Percentiles rank a stretch among this genome's conserved stretches.
These are phyloP conservation scores for Penicillium arizonense DNA, from an alignment of 495 filamentous ascomycete genomes.

Conservation along the genomic window DNA sequence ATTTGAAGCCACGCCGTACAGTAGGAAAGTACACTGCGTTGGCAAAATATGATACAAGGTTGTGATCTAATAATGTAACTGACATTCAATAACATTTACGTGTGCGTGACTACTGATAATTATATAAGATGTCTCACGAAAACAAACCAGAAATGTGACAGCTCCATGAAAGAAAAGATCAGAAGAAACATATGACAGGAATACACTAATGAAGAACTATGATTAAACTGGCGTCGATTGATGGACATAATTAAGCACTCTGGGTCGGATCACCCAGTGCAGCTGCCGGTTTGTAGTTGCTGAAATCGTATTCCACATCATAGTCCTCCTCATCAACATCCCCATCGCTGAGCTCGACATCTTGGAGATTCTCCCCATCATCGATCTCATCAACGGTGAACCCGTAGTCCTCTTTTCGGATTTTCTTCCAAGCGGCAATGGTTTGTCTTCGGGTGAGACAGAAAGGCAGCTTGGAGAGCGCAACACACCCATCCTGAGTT, in stretches of 20 bases:
- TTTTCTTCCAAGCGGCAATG: constrained; percentile 24
- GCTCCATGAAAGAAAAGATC: background rate
- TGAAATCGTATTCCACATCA: constrained; percentile 26
- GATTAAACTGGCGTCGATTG: too few relatives aligned
- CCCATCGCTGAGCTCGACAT: constrained; percentile 22
- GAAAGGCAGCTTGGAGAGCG: constrained; percentile 24
- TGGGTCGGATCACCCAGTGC: constrained; percentile 18
- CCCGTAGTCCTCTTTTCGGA: constrained; percentile 24
- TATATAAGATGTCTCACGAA: background rate
- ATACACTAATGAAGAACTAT: too few relatives aligned
- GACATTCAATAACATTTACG: background rate
- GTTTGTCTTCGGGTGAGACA: constrained; percentile 21
- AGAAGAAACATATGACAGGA: background rate
- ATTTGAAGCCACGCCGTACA: too few relatives aligned
- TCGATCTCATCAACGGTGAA: constrained; percentile 18
- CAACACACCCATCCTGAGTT: constrained; percentile 18
- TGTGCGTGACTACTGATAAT: too few relatives aligned
- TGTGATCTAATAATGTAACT: background rate
- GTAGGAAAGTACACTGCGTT: too few relatives aligned
- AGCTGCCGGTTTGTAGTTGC: constrained; percentile 17
- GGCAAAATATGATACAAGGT: too few relatives aligned
- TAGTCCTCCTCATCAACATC: constrained; percentile 23
- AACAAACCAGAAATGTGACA: background rate
- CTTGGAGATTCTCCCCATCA: constrained; percentile 20
- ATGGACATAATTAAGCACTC: constrained; percentile 4